Evolutionary conservation across 1,284 basidiomycete genomes (phyloP).

Genomic region (Ganoderma sp.): DNA sequence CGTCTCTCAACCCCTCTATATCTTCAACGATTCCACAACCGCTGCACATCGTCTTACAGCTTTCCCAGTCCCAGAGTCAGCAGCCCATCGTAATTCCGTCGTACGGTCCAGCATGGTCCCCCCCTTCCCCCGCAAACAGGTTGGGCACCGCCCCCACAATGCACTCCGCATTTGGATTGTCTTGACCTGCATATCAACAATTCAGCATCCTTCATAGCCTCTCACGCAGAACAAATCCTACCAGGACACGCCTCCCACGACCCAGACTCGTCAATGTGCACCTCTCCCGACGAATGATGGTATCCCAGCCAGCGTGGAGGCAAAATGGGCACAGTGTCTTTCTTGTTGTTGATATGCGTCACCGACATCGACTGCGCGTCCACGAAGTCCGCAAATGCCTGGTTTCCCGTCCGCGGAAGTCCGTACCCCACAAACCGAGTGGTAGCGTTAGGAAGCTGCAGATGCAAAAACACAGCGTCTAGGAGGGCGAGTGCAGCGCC

Average conservation of each 20-base stretch:
- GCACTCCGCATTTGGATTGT: constrained; percentile 58
- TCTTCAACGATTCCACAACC: neutral
- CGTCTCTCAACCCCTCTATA: neutral
- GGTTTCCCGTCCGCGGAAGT: constrained; percentile 65
- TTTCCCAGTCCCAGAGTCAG: neutral
- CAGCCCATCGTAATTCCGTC: constrained; percentile 43
- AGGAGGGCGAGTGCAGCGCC: constrained; percentile 55
- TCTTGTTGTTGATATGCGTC: constrained; percentile 41
- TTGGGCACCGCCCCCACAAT: constrained; percentile 57
- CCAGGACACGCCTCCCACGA: constrained; percentile 58
- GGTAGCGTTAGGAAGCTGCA: constrained; percentile 47
- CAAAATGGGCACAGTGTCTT: constrained; percentile 40
- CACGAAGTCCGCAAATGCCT: constrained; percentile 65
- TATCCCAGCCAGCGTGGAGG: constrained; percentile 53
- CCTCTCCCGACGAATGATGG: constrained; percentile 63
- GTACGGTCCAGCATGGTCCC: constrained; percentile 64
- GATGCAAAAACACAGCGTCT: constrained; percentile 52
- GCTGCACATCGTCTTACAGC: neutral
- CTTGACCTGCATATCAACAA: constrained; percentile 49
- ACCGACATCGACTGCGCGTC: constrained; percentile 46
- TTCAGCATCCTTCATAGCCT: neutral
- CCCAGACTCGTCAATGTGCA: constrained; percentile 57
- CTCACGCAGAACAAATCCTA: constrained; percentile 6
- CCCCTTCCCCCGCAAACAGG: constrained; percentile 49
- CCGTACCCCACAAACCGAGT: constrained; percentile 52